phyloP scores from a whole-genome alignment of 768 basidiomycete species.

The Exidia glandulosa region DNA sequence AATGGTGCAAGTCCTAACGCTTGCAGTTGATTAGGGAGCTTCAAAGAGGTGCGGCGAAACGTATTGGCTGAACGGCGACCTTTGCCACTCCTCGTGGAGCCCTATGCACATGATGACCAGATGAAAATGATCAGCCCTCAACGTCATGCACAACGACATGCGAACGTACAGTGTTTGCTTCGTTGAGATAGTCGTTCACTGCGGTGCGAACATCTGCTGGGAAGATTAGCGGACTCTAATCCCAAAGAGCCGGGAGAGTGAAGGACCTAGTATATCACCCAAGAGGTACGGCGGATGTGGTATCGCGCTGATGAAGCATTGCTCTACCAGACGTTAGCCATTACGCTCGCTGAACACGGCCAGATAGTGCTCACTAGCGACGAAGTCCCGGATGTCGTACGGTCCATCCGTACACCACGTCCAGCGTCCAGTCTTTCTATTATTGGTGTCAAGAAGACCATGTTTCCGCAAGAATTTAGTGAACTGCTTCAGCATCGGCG shows the following conservation, averaged over 20 bases:
- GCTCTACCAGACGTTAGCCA: neutral
- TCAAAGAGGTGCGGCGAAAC: slow-evolving; percentile 33
- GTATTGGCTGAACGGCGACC: neutral
- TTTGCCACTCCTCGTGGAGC: neutral
- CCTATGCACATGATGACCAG: neutral
- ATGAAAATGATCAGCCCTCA: neutral
- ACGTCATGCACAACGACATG: neutral
- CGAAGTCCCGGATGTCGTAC: slow-evolving; percentile 73
- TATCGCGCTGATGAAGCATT: neutral
- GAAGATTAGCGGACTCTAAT: neutral
- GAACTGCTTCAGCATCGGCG: slow-evolving; percentile 52
- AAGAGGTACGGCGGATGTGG: neutral
- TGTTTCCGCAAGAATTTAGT: slow-evolving; percentile 58
- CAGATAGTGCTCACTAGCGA: slow-evolving; percentile 36
- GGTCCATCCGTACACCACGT: slow-evolving; percentile 83
- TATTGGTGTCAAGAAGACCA: slow-evolving; percentile 49
- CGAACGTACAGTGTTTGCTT: neutral
- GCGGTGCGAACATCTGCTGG: neutral
- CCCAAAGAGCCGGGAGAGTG: neutral
- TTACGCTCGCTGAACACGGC: neutral
- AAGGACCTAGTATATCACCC: neutral
- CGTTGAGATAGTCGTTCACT: neutral
- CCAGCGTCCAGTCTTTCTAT: slow-evolving; percentile 47
- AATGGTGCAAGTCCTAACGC: slow-evolving; percentile 66
- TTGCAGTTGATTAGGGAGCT: slow-evolving; percentile 65